A percentile compares a stretch with the other conserved stretches of the same genome.
Evolutionary conservation across 805 yeast genomes (phyloP).

Genomic region (Myxozyma monticola): DNA sequence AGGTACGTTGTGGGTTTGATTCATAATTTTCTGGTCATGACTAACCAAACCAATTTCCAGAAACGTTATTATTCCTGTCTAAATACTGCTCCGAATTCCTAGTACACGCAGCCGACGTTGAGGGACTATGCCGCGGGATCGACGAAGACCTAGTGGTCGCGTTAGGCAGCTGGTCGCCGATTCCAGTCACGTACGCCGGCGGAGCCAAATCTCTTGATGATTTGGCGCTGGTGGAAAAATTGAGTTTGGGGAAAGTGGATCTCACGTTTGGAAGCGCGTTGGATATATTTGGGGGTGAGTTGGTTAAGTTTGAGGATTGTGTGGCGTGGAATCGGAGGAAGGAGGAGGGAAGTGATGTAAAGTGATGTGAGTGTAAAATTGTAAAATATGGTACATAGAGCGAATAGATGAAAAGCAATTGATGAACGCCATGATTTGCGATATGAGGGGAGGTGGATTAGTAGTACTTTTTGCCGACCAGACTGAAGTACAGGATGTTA

Average conservation of each 20-base stretch:
- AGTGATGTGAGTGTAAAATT: no score
- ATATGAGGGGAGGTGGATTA: no score
- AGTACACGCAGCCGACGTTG: conserved; percentile 98
- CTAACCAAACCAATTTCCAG: conserved; percentile 25
- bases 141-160: conserved; percentile 73
- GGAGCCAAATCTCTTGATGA: conserved; percentile 83
- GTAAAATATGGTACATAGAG: no score
- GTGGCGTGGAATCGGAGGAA: conserved; percentile 73
- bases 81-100: conserved; percentile 80
- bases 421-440: no score
- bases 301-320: conserved; percentile 75
- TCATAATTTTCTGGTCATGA: not conserved
- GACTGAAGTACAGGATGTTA: no score
- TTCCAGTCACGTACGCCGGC: conserved; percentile 92
- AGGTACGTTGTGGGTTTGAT: conserved; percentile 6
- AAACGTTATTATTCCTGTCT: conserved; percentile 55
- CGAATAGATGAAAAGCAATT: no score
- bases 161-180: conserved; percentile 74
- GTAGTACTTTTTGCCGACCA: not conserved
- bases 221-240: conserved; percentile 58
- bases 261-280: conserved; percentile 89
- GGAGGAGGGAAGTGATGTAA: no score
- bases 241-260: conserved; percentile 84
- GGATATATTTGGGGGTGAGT: conserved; percentile 89
- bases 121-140: conserved; percentile 91